These are phyloP conservation scores for Zygnema cylindricum DNA, from an alignment of 139 green algal species.

Conservation along the genomic window DNA sequence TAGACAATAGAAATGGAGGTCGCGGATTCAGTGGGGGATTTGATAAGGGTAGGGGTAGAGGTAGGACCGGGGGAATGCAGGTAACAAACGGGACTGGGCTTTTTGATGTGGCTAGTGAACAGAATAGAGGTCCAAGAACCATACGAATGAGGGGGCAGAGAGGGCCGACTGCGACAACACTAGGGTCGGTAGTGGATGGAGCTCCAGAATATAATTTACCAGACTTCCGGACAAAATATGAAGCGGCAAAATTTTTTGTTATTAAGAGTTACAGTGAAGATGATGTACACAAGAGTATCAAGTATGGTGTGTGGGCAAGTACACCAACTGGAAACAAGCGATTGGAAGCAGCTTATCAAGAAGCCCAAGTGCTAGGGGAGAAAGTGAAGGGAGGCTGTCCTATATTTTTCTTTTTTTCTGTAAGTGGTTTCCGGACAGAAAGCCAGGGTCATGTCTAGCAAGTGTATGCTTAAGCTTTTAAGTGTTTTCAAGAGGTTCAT, in stretches of 20 bases:
- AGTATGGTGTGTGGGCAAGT: constrained; percentile 61
- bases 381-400: constrained; percentile 38
- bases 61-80: background rate
- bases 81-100: background rate
- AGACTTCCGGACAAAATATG: constrained; percentile 43
- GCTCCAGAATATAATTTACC: constrained; percentile 33
- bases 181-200: background rate
- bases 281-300: constrained; percentile 67
- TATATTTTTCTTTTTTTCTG: constrained; percentile 60
- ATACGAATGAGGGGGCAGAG: constrained; percentile 6
- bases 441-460: background rate
- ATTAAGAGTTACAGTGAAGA: constrained; percentile 67
- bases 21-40: background rate
- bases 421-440: constrained; percentile 34
- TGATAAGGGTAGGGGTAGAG: background rate
- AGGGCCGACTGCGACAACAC: background rate
- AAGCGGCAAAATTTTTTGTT: constrained; percentile 61
- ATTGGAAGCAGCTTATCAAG: constrained; percentile 55
- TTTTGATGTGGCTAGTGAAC: constrained; percentile 1
- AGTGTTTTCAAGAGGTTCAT: no score
- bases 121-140: constrained; percentile 41
- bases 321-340: constrained; percentile 59
- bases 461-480: background rate
- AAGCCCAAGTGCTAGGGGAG: constrained; percentile 1
- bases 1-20: background rate